A percentile compares a stretch with the other conserved stretches of the same genome.
Evolutionary conservation across 106 monocot genomes (phyloP).

Genomic region (Vanilla planifolia): DNA sequence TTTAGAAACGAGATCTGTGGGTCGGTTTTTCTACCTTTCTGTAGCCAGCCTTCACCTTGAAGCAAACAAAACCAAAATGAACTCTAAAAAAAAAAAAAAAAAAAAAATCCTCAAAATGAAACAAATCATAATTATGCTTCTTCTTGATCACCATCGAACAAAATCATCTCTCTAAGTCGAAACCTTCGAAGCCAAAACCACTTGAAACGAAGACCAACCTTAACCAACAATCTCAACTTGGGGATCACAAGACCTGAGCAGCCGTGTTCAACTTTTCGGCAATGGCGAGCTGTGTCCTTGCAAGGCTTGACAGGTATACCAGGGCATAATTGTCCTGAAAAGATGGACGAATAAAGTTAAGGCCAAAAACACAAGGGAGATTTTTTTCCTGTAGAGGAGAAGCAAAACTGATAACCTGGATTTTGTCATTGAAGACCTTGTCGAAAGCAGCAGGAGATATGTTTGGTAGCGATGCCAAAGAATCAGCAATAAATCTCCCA

Average conservation of each 20-base stretch:
- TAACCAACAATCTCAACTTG: too few relatives aligned
- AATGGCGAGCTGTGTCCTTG: conserved; percentile 58
- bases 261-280: conserved; percentile 79
- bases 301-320: conserved; percentile 62
- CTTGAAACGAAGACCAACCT: too few relatives aligned
- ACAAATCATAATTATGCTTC: too few relatives aligned
- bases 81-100: too few relatives aligned
- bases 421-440: conserved; percentile 81
- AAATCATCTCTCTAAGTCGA: too few relatives aligned
- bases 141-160: too few relatives aligned
- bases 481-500: conserved; percentile 65
- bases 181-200: too few relatives aligned
- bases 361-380: neutral
- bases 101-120: too few relatives aligned
- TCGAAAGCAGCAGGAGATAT: conserved; percentile 75
- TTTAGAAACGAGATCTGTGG: too few relatives aligned
- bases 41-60: too few relatives aligned
- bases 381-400: neutral
- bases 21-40: too few relatives aligned
- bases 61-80: too few relatives aligned
- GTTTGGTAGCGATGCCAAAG: conserved; percentile 62
- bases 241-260: conserved; percentile 58
- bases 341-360: neutral
- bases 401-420: conserved; percentile 47
- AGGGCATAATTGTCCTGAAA: conserved; percentile 54